Evolutionary conservation across 108 stramenopile species (phyloP), one percentile per base, ranked within the genome.

Genomic region (Schizochytrium sp.): DNA sequence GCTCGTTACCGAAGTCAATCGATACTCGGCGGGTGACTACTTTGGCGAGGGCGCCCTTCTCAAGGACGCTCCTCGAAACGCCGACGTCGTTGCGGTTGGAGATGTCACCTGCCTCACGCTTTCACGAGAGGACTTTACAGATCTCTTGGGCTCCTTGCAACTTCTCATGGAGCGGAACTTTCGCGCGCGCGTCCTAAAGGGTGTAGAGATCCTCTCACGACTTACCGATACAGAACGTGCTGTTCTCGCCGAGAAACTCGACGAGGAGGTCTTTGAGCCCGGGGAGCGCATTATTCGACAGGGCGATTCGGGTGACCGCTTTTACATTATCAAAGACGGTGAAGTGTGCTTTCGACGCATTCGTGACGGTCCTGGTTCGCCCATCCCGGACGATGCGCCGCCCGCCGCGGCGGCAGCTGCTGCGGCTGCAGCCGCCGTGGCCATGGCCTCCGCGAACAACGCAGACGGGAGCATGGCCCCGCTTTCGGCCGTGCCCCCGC

Each of bases 31-130:
- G 1, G 93, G 94, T 12, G 92, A 94, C 57, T 94, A 93, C 76
- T 95, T 95, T 71, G 94, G 95, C 19, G 95, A 95, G 90, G 91
- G 92, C 60, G 93, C 94, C 28, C 92, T 95, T 19, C 90, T 95
- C 45, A 59, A 92, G 34, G 92, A 94, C 53, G 91, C 72, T 90
- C 94, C 94, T 12, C 72, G 95, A n/a, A 90, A 90, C 34, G 95
- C 95, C 23, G 93, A 90, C 69, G 92, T 93, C 71, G 89, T 90
- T n/a, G 92, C 94, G 18, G 71, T 71, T 23, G 72, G 48, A 12
- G 47, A 60, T 25, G 90, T 91, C 44, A 72, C 58, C 45, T 90
- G 90, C 60, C 90, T 94, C 18, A 60, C 88, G 21, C 89, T 95
- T 18, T 41, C 34, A 58, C 58, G 92, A 44, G 47, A 76, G 14